These are phyloP conservation scores for Ambrosia trifida DNA, from an alignment of 129 eudicot species.

Conservation along the genomic window DNA sequence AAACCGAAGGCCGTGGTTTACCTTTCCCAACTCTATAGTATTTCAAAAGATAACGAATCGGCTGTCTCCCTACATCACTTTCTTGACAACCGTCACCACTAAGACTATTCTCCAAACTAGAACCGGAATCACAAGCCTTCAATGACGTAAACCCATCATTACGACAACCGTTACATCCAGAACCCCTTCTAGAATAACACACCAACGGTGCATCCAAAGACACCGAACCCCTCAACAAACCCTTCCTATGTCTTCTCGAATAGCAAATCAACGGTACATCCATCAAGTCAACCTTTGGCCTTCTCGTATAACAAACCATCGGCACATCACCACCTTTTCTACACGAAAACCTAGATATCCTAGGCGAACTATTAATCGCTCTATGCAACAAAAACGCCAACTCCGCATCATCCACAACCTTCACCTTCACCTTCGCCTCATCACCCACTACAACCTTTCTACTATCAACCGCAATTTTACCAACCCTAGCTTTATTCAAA, in stretches of 20 bases:
- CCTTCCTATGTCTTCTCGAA: slow-evolving; percentile 19
- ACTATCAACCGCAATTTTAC: slow-evolving; percentile 39
- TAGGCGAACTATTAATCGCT: slow-evolving; percentile 69
- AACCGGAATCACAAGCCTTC: slow-evolving; percentile 27
- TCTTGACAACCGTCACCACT: slow-evolving; percentile 33
- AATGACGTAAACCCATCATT: slow-evolving; percentile 27
- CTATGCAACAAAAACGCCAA: slow-evolving; percentile 72
- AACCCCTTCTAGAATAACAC: slow-evolving; percentile 24
- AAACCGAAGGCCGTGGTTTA: slow-evolving; percentile 23
- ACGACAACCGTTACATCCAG: slow-evolving; percentile 15
- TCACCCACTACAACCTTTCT: slow-evolving; percentile 24
- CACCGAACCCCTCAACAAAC: slow-evolving; percentile 11
- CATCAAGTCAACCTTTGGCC: slow-evolving; percentile 13
- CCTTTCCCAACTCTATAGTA: slow-evolving; percentile 47
- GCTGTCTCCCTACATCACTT: slow-evolving; percentile 28
- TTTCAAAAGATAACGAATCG: slow-evolving; percentile 42
- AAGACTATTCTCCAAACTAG: slow-evolving; percentile 19
- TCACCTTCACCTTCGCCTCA: slow-evolving; percentile 32
- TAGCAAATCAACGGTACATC: slow-evolving; percentile 22
- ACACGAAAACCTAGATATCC: slow-evolving; percentile 41
- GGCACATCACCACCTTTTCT: slow-evolving; percentile 2
- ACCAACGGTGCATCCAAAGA: slow-evolving; percentile 1
- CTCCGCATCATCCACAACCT: slow-evolving; percentile 56
- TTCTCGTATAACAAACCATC: slow-evolving; percentile 29
- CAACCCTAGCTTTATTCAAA: slow-evolving; percentile 39